These are phyloP conservation scores for Cladosporium colombiae DNA, from an alignment of 2,329 filamentous ascomycete genomes.

Conservation along the genomic window DNA sequence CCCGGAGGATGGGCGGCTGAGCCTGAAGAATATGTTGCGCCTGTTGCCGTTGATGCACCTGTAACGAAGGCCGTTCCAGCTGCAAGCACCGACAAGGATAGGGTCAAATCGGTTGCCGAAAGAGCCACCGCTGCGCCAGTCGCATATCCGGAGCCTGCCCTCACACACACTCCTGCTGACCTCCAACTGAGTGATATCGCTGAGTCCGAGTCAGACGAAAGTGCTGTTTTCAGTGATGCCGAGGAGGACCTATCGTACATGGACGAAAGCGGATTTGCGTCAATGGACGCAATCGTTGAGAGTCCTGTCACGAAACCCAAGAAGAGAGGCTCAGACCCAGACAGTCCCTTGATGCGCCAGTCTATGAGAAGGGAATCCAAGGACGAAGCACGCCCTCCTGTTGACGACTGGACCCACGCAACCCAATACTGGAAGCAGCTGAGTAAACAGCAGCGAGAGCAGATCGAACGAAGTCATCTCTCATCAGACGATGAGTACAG, in stretches of 20 bases:
- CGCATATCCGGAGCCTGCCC: neutral
- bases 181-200: conserved; percentile 26
- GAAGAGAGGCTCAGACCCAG: conserved; percentile 19
- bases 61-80: neutral
- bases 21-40: conserved; percentile 22
- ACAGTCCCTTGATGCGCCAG: conserved; percentile 29
- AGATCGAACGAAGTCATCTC: conserved; percentile 58
- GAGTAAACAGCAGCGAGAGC: conserved; percentile 61
- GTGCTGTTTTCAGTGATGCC: conserved; percentile 72
- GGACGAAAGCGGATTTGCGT: conserved; percentile 68
- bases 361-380: conserved; percentile 10
- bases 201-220: conserved; percentile 44
- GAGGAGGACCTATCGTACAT: conserved; percentile 70
- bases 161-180: neutral
- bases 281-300: conserved; percentile 70
- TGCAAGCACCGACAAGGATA: neutral
- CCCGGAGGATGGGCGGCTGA: conserved; percentile 32
- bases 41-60: conserved; percentile 6
- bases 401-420: conserved; percentile 64
- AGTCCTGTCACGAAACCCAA: conserved; percentile 48
- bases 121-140: neutral
- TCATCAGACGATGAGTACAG: conserved; percentile 34
- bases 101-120: neutral
- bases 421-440: conserved; percentile 71
- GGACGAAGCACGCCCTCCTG: conserved; percentile 6